phyloP scores from a whole-genome alignment of 495 filamentous ascomycete species.

The Neurospora sp. region DNA sequence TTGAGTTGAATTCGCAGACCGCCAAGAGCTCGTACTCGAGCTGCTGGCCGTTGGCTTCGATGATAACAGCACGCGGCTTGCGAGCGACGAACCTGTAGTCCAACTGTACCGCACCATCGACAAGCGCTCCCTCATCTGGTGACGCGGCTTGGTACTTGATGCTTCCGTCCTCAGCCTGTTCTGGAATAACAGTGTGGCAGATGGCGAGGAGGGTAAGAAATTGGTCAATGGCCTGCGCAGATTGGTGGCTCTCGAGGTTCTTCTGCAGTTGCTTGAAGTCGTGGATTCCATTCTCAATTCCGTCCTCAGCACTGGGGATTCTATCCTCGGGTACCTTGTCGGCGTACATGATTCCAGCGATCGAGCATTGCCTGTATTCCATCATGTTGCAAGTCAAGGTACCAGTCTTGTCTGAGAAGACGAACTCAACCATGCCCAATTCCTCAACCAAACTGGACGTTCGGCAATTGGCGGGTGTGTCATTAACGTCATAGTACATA shows the following conservation, averaged over 20 bases:
- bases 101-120: slow-evolving; percentile 77
- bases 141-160: slow-evolving; percentile 99
- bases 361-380: slow-evolving; percentile 94
- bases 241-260: slow-evolving; percentile 61
- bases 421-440: slow-evolving; percentile 94
- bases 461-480: slow-evolving; percentile 90
- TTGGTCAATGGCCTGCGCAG: slow-evolving; percentile 66
- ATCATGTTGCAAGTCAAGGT: slow-evolving; percentile 99
- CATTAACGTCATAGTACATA: slow-evolving; percentile 93
- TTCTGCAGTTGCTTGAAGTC: slow-evolving; percentile 70
- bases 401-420: slow-evolving; percentile 98
- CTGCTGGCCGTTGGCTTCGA: slow-evolving; percentile 59
- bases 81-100: slow-evolving; percentile 87
- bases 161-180: slow-evolving; percentile 59
- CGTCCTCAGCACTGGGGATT: slow-evolving; percentile 65
- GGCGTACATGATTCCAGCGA: slow-evolving; percentile 87
- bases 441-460: slow-evolving; percentile 97
- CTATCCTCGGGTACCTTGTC: slow-evolving; percentile 91
- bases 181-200: slow-evolving; percentile 97
- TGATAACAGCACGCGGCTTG: slow-evolving; percentile 76
- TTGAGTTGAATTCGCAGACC: slow-evolving; percentile 98
- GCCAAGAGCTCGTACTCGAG: slow-evolving; percentile 85
- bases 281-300: slow-evolving; percentile 68
- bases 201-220: slow-evolving; percentile 82
- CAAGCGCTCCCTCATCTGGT: slow-evolving; percentile 92